phyloP scores from a whole-genome alignment of 2,329 filamentous ascomycete genomes.

The Trichophyton schoenleinii region DNA sequence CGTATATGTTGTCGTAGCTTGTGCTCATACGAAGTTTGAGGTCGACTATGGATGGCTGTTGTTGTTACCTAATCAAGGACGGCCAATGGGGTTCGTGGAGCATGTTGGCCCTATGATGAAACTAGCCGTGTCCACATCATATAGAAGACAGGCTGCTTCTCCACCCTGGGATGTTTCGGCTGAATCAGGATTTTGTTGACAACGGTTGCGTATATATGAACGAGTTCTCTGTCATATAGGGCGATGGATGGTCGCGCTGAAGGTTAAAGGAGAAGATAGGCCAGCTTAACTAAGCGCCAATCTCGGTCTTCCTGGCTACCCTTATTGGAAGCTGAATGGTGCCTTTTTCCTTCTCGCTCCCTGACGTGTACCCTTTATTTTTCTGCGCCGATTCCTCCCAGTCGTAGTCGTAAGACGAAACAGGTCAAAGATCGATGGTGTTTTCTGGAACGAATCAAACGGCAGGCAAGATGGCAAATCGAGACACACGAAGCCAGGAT shows the following conservation, averaged over 20 bases:
- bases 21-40: not conserved
- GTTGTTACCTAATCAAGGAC: not conserved
- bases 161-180: not conserved
- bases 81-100: not conserved
- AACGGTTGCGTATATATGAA: not conserved
- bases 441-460: slow-evolving; percentile 2
- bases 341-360: not conserved
- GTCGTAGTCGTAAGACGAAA: not conserved
- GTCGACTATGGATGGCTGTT: not conserved
- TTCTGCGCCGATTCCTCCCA: not conserved
- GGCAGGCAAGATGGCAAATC: not conserved
- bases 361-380: not conserved
- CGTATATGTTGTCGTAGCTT: not conserved
- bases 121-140: slow-evolving; percentile 2
- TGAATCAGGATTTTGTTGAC: not conserved
- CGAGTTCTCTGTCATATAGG: not conserved
- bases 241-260: not conserved
- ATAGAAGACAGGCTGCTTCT: not conserved
- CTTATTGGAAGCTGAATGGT: not conserved
- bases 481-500: not conserved
- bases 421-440: not conserved
- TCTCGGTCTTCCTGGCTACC: not conserved
- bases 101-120: not conserved
- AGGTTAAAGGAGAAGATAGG: not conserved
- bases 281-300: not conserved